Conservation (phyloP, 1,139 yeast species). For the Blastobotrys proliferans region DNA sequence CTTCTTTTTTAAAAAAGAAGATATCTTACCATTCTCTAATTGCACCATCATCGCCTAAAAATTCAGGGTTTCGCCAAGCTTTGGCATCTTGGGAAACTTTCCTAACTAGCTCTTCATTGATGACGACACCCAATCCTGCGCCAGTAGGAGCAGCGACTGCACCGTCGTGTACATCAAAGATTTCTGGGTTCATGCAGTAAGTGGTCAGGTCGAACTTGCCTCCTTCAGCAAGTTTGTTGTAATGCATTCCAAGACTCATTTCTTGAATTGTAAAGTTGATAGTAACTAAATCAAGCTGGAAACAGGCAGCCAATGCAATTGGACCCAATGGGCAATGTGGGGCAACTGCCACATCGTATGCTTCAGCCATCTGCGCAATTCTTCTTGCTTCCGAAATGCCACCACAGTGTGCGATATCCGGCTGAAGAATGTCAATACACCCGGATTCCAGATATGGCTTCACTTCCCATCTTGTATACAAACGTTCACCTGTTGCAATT, state of each 20-base stretch:
- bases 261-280: conserved; percentile 31
- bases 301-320: conserved; percentile 32
- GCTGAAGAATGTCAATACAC: conserved; percentile 33
- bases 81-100: conserved; percentile 20
- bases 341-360: conserved; percentile 33
- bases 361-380: conserved; percentile 33
- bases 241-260: conserved; percentile 30
- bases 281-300: conserved; percentile 29
- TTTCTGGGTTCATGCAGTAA: conserved; percentile 27
- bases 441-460: conserved; percentile 31
- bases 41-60: conserved; percentile 29
- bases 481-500: conserved; percentile 33
- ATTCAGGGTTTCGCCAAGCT: conserved; percentile 32
- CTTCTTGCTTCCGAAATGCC: conserved; percentile 32
- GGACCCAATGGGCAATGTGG: conserved; percentile 36
- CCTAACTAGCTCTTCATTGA: conserved; percentile 28
- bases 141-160: conserved; percentile 21
- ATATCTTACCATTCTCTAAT: conserved; percentile 28
- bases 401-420: conserved; percentile 33
- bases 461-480: conserved; percentile 30
- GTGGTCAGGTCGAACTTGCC: conserved; percentile 27
- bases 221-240: conserved; percentile 22
- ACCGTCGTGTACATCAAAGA: conserved; percentile 28
- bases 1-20: background rate
- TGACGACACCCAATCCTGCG: conserved; percentile 32